phyloP scores from a whole-genome alignment of 2,329 filamentous ascomycete genomes.

The Microsporum audouinii region DNA sequence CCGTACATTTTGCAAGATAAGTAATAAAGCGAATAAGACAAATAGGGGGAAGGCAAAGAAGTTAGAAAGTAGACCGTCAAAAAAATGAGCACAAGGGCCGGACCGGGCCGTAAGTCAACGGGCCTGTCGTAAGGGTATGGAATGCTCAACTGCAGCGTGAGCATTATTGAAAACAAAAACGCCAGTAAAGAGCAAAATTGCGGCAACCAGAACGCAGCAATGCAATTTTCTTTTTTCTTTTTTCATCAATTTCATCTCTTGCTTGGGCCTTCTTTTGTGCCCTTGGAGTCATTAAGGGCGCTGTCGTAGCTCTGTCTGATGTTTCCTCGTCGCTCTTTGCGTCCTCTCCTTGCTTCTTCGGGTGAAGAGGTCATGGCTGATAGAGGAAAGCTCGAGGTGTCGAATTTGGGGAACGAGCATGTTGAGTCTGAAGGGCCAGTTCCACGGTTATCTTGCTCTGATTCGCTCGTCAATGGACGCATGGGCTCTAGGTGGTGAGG shows the following conservation, averaged over 20 bases:
- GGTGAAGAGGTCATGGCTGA: not conserved
- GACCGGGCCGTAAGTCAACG: not conserved
- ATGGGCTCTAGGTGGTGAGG: not conserved
- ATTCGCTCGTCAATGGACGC: not conserved
- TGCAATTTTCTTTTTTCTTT: not conserved
- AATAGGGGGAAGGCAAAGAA: not conserved
- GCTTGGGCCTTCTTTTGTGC: not conserved
- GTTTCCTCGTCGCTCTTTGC: not conserved
- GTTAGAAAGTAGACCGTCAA: not conserved
- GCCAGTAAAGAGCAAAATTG: not conserved
- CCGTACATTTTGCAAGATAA: conserved; percentile 1
- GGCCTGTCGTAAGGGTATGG: not conserved
- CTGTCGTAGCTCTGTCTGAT: not conserved
- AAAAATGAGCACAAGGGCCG: not conserved
- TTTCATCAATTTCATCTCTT: not conserved
- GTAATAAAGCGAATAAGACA: not conserved
- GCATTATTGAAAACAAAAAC: not conserved
- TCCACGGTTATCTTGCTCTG: not conserved
- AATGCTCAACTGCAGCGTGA: not conserved
- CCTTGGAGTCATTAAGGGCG: not conserved
- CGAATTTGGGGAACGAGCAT: not conserved
- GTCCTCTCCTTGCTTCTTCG: not conserved
- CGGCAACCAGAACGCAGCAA: not conserved
- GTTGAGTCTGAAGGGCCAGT: not conserved
- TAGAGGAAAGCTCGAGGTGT: not conserved